These are phyloP conservation scores for Calonectria pteridis DNA, from an alignment of 2,329 filamentous ascomycete species.

Conservation along the genomic window DNA sequence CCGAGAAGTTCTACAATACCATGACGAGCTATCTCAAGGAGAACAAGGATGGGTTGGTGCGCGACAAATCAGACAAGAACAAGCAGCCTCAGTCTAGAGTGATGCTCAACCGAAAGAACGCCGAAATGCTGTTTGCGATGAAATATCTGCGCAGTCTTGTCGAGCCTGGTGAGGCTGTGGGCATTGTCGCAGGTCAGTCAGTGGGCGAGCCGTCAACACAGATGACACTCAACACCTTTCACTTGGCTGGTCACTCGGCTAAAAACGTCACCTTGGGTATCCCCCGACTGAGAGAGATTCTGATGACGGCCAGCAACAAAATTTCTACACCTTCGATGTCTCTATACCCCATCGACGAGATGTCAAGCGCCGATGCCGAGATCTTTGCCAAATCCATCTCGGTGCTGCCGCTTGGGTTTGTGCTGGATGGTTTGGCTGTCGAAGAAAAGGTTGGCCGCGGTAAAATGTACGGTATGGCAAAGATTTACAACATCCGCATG, in stretches of 20 bases:
- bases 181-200: conserved; percentile 96
- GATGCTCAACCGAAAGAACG: conserved; percentile 75
- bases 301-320: conserved; percentile 93
- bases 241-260: conserved; percentile 96
- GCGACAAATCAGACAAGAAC: conserved; percentile 56
- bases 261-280: conserved; percentile 99
- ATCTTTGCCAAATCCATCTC: conserved; percentile 94
- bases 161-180: conserved; percentile 95
- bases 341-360: conserved; percentile 79
- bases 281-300: conserved; percentile 93
- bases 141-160: conserved; percentile 94
- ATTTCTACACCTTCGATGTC: conserved; percentile 96
- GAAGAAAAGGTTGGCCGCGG: conserved; percentile 84
- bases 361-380: conserved; percentile 76
- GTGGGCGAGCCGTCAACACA: conserved; percentile 98
- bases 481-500: conserved; percentile 85
- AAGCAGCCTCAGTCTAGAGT: conserved; percentile 48
- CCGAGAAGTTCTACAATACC: conserved; percentile 83
- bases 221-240: conserved; percentile 99
- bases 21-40: conserved; percentile 83
- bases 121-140: conserved; percentile 86
- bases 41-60: conserved; percentile 75
- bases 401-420: conserved; percentile 83
- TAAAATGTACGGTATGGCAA: conserved; percentile 76
- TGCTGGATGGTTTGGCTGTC: conserved; percentile 85